Evolutionary conservation across 2,329 filamentous ascomycete genomes (phyloP), one percentile per base, ranked within the genome.

Genomic region (Aspergillus japonicus): DNA sequence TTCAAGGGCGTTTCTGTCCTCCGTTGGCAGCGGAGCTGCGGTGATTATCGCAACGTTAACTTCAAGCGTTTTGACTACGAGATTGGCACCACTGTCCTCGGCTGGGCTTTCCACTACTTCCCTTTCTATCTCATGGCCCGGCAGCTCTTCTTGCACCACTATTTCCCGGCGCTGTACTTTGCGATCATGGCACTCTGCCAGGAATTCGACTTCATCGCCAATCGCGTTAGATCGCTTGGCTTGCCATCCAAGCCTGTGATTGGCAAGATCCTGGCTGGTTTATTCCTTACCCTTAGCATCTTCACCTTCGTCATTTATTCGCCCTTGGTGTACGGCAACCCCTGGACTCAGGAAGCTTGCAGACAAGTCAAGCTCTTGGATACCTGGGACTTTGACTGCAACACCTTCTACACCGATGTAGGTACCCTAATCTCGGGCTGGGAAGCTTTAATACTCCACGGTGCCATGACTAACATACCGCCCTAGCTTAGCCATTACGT

Each of bases 21-120:
- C 57, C 87, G 95, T 66, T 99, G 95, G 95, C 95, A 99, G 80
- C 90, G 95, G 71, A 93, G 88, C 75, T 98, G 83, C 83, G 85
- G 86, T 68, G 95, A 99, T 78, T 98, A 99, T 77, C 80, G 84
- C 61, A 87, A 89, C 73, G 76, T 87, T 52, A 89, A 85, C 44
- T 96, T 98, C 83, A 96, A 96, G 81, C 91, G 95, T 58, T 99
- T 98, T 75, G 95, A 98, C 78, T 98, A 97, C 73, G 95, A 99
- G 78, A 87, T 98, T 61, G 95, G 95, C 62, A 91, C 88, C 56
- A 92, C 87, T 19, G 89, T 97, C 33, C 85, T 99, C 8, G 95
- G 90, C 67, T 99, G 95, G 95, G 92, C 91, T 51, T 89, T 99
- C 77, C 95, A 99, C 79, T 99, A 97, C 82, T 98, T 99, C 83